Percentiles rank a stretch among this genome's conserved stretches.
Conservation (phyloP, 2,329 filamentous ascomycete genomes). For the Fusarium protoensiforme region DNA sequence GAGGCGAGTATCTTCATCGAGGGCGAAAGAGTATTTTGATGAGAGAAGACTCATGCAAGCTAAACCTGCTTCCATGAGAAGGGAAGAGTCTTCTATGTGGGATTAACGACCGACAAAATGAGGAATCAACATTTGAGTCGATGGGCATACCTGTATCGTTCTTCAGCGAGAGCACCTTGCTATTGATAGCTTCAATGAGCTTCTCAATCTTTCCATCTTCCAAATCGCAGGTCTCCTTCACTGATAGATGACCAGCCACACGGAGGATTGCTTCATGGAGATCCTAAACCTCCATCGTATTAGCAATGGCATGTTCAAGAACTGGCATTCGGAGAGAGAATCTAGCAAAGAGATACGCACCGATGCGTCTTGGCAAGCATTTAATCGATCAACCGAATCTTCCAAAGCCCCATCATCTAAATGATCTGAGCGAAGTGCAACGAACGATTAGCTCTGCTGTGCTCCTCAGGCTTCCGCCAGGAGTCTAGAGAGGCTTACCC, state of each 20-base stretch:
- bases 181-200: background rate
- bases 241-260: background rate
- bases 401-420: background rate
- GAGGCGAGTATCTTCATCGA: conserved; percentile 43
- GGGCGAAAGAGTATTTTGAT: background rate
- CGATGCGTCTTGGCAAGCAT: background rate
- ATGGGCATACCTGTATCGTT: conserved; percentile 1
- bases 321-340: background rate
- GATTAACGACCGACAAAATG: background rate
- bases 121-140: background rate
- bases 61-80: conserved; percentile 41
- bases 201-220: background rate
- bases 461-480: background rate
- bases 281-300: conserved; percentile 8
- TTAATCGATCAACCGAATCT: background rate
- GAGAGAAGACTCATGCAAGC: conserved; percentile 44
- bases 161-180: background rate
- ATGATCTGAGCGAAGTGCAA: background rate
- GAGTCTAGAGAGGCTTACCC: conserved; percentile 8
- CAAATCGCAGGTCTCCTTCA: background rate
- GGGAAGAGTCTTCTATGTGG: background rate
- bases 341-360: background rate
- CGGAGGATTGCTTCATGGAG: conserved; percentile 9
- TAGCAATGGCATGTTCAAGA: background rate
- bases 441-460: background rate